Evolutionary conservation across 2,329 filamentous ascomycete genomes (phyloP).

Genomic region (Botrytis galanthina): DNA sequence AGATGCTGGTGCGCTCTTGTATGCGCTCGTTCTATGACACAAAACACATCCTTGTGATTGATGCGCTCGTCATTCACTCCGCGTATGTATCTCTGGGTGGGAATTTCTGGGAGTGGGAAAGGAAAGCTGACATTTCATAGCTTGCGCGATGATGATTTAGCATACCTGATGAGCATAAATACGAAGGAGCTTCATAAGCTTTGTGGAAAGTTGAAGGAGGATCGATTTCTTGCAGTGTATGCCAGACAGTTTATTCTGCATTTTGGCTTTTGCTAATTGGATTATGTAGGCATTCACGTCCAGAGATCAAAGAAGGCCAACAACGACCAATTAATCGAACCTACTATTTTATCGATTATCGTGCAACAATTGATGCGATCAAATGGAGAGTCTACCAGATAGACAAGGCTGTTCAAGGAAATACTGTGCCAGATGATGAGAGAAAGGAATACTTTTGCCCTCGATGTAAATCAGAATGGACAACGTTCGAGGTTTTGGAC

Average conservation of each 20-base stretch:
- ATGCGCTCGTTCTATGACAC: slow-evolving; percentile 84
- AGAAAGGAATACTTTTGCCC: slow-evolving; percentile 89
- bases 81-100: slow-evolving; percentile 50
- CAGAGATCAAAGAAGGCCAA: slow-evolving; percentile 76
- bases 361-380: slow-evolving; percentile 90
- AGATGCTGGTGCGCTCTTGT: slow-evolving; percentile 81
- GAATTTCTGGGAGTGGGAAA: slow-evolving; percentile 20
- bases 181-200: slow-evolving; percentile 89
- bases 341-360: slow-evolving; percentile 97
- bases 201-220: slow-evolving; percentile 79
- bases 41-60: slow-evolving; percentile 76
- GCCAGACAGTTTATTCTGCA: slow-evolving; percentile 8
- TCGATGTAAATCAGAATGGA: slow-evolving; percentile 82
- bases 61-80: slow-evolving; percentile 74
- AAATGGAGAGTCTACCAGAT: slow-evolving; percentile 91
- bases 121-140: slow-evolving; percentile 43
- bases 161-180: slow-evolving; percentile 83
- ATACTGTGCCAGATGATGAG: slow-evolving; percentile 75
- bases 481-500: slow-evolving; percentile 84
- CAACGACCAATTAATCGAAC: slow-evolving; percentile 80
- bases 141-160: slow-evolving; percentile 83
- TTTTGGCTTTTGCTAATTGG: slow-evolving; percentile 19
- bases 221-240: slow-evolving; percentile 81
- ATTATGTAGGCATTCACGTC: slow-evolving; percentile 60
- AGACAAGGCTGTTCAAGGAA: slow-evolving; percentile 82